Evolutionary conservation across 2,329 filamentous ascomycete species (phyloP), one percentile per base, ranked within the genome.

Genomic region (Fusarium sp.): DNA sequence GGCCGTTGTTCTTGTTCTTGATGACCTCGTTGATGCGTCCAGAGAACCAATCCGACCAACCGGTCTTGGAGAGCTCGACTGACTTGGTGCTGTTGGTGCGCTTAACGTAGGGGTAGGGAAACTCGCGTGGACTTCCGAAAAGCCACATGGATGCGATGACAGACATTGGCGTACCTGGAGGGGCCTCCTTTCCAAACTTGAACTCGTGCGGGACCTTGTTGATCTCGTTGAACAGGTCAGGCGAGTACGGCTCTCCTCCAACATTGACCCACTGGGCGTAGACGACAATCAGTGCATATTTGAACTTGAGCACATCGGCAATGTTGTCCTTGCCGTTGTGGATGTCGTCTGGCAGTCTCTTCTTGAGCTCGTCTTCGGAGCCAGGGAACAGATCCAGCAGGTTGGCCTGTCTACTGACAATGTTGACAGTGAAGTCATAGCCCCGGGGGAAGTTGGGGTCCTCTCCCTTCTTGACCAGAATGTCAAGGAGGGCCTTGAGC

Each of bases 101-200:
- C 80, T 88, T 88, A 57, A 84, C 81, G 64, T 88, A 88, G 0
- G 86, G 86, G 24, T 85, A 82, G 31, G 86, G 82, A 65, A 87
- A 88, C 73, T 88, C 86, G 41, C 86, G 82, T 5, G 81, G 79
- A 64, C 84, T 84, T 1, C 77, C 80, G 78, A 88, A 87, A 66
- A 88, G 82, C 86, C 86, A 88, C 43, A 45, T 45, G 43, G 43
- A 45, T 45, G 43, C 43, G 20, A 45, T 45, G 20, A 24, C 13
- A 2, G 43, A 45, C 43, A 45, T 45, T 9, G 43, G 43, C 14
- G 43, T 14, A 2, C 20, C 43, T 14, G 16, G 7, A 14, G 16
- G 37, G 8, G 22, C 13, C 13, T 45, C 43, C 43, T 45, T 45
- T 1, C 8, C 20, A 16, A 45, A 45, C 13, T 22, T 45, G 20